phyloP scores from a whole-genome alignment of 2,329 filamentous ascomycete species.

The Colletotrichum spinosum region DNA sequence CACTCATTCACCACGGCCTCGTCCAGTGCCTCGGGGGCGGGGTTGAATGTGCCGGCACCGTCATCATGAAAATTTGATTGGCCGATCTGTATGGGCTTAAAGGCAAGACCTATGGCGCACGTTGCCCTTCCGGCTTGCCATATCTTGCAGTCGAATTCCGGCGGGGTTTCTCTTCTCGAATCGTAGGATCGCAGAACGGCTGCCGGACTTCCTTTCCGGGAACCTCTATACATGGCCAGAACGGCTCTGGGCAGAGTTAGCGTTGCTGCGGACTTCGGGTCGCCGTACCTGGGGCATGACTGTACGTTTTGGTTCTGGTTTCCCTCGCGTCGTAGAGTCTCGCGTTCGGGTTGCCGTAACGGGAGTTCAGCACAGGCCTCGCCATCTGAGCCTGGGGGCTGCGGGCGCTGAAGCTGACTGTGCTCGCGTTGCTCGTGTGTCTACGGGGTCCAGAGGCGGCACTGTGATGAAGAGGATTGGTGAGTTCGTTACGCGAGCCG shows the following conservation, averaged over 20 bases:
- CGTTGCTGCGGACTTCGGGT: background rate
- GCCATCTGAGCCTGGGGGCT: conserved; percentile 68
- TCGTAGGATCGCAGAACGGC: conserved; percentile 92
- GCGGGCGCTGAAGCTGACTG: conserved; percentile 81
- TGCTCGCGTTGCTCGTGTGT: conserved; percentile 83
- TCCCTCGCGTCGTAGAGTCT: conserved; percentile 89
- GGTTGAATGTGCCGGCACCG: conserved; percentile 91
- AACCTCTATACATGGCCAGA: conserved; percentile 91
- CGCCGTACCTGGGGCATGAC: background rate
- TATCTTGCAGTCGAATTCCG: conserved; percentile 93
- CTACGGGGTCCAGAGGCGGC: conserved; percentile 64
- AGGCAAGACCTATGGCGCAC: conserved; percentile 88
- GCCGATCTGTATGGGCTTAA: conserved; percentile 94
- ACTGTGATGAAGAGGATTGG: conserved; percentile 56
- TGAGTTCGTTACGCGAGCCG: conserved; percentile 54
- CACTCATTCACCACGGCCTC: conserved; percentile 94
- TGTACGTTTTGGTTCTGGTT: conserved; percentile 89
- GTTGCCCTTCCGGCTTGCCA: conserved; percentile 99
- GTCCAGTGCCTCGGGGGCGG: conserved; percentile 84
- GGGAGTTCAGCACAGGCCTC: conserved; percentile 64
- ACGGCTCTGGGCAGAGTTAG: conserved; percentile 74
- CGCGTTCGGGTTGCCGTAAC: conserved; percentile 86
- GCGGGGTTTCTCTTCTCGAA: conserved; percentile 88
- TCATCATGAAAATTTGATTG: conserved; percentile 96
- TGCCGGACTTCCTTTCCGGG: conserved; percentile 73